A percentile compares a stretch with the other conserved stretches of the same genome.
phyloP scores from a whole-genome alignment of 495 filamentous ascomycete species.

The Sporormia fimetaria region DNA sequence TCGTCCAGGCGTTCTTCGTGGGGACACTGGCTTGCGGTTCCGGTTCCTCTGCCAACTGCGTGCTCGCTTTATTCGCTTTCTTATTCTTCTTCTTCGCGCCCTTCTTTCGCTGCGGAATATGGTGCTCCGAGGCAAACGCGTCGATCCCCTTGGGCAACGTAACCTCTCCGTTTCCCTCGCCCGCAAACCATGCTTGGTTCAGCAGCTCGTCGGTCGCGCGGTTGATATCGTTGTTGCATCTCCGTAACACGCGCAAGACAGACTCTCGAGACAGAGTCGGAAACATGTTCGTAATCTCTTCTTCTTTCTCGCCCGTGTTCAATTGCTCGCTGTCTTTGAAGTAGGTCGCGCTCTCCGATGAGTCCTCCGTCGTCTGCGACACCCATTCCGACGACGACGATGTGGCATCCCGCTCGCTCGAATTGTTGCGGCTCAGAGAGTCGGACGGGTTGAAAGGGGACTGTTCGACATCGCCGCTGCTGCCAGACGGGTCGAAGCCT shows the following conservation, averaged over 20 bases:
- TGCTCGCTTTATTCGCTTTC: constrained; percentile 8
- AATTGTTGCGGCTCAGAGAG: constrained; percentile 25
- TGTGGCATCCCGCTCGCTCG: constrained; percentile 2
- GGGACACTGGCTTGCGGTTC: constrained; percentile 1
- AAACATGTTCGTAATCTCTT: constrained; percentile 56
- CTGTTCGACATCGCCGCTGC: constrained; percentile 33
- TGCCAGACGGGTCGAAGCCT: constrained; percentile 70
- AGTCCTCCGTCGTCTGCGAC: constrained; percentile 28
- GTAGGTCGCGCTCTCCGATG: constrained; percentile 16
- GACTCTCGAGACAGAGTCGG: constrained; percentile 50
- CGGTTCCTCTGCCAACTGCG: constrained; percentile 4
- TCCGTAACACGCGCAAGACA: constrained; percentile 52
- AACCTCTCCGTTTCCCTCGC: constrained; percentile 33
- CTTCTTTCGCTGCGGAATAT: constrained; percentile 33
- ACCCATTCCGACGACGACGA: constrained; percentile 3
- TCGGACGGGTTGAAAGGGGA: no score
- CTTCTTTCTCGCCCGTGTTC: constrained; percentile 41
- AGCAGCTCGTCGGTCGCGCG: constrained; percentile 71
- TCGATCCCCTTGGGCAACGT: constrained; percentile 61
- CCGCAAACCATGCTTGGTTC: constrained; percentile 59
- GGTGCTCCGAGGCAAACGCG: constrained; percentile 50
- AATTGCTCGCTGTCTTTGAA: constrained; percentile 30
- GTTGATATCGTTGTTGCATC: constrained; percentile 49
- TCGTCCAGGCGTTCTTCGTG: constrained; percentile 45
- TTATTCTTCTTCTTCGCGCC: constrained; percentile 39